Evolutionary conservation across 225 moss, liverwort and hornwort genomes (phyloP).

Genomic region (Thuidium tamariscinum): DNA sequence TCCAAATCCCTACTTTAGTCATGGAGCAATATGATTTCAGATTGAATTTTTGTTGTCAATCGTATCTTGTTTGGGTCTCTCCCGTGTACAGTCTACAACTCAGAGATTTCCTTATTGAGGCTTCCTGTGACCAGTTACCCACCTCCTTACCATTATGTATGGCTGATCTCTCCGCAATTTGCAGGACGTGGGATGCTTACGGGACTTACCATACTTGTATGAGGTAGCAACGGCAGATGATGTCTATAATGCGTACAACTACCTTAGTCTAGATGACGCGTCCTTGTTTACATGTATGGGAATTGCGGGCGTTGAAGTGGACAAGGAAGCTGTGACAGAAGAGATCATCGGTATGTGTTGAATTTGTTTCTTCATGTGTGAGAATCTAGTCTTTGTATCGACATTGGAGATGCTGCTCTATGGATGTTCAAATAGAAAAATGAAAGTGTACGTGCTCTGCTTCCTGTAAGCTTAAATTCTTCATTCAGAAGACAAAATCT

Average conservation of each 20-base stretch:
- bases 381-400: background rate
- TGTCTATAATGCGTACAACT: constrained; percentile 93
- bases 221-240: constrained; percentile 97
- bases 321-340: constrained; percentile 56
- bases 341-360: constrained; percentile 38
- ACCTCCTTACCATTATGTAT: background rate
- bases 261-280: constrained; percentile 74
- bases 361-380: background rate
- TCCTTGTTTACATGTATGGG: constrained; percentile 93
- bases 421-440: background rate
- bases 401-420: background rate
- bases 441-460: background rate
- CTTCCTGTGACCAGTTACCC: background rate
- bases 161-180: background rate
- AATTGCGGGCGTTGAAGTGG: constrained; percentile 76
- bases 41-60: background rate
- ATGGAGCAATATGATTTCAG: background rate
- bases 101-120: background rate
- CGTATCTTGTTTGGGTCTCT: background rate
- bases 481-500: no score
- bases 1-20: background rate
- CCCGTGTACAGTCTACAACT: background rate
- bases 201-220: constrained; percentile 80
- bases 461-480: background rate
- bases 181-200: constrained; percentile 94